Base-by-base conservation (phyloP, 495 filamentous ascomycete genomes). In the Penicillium daleae region DNA sequence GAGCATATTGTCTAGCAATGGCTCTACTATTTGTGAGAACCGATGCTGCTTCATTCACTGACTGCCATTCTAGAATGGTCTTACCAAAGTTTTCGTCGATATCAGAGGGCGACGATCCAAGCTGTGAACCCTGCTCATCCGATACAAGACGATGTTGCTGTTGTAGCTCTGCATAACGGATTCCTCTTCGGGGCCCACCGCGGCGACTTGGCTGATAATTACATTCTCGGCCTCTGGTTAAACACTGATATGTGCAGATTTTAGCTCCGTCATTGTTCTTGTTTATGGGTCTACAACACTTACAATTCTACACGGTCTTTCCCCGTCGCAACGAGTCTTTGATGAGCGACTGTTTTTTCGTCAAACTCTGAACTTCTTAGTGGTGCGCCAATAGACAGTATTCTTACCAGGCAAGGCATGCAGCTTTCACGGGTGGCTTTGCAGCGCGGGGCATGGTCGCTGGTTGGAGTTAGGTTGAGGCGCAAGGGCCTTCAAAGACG, bases 351-450 rank as follows among this genome's bases (percentile, higher is more conserved):
- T 83, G 52, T 39, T 65, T 27, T 48, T 49, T 52, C 60, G 49
- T 58, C 57, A 58, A 21, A 10, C 39, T 10, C 7, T n/a, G 42
- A n/a, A 10, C 4, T n/a, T 31, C 6, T 29, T 51, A 13, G 4
- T 31, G 5, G 49, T 33, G 24, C 19, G 51, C 10, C 7, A 6
- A 46, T 26, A 4, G 15, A 21, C 15, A 29, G 27, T 46, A 3
- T 26, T 31, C 76, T 62, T 73, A 83, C 82, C 83, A 85, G 59
- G 75, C 73, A 31, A 84, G 73, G 64, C 83, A 85, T n/a, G 81
- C 83, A 39, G 79, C 74, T 70, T 85, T 85, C 0, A 82, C 79
- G 0, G 62, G 68, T 3, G 82, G 80, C 59, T 79, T 82, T 21
- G 49, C 22, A 42, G 40, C 17, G 15, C 53, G 61, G 33, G 62